Evolutionary conservation across 2,329 filamentous ascomycete genomes (phyloP).

Genomic region (Capronia coronata): DNA sequence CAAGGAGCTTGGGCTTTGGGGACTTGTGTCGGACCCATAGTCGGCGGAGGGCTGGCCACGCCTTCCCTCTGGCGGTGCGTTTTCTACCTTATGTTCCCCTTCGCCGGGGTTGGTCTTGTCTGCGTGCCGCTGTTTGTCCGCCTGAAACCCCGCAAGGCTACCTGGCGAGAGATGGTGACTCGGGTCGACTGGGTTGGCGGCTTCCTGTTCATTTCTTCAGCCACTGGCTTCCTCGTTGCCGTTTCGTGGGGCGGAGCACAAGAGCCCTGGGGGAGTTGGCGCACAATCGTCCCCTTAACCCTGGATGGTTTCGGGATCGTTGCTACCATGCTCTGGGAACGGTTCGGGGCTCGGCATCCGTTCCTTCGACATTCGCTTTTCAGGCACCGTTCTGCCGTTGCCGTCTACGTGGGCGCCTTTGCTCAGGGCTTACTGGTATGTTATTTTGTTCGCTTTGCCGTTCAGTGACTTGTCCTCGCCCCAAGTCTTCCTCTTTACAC

Average conservation of each 20-base stretch:
- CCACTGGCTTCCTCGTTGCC: slow-evolving; percentile 38
- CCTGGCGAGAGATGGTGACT: slow-evolving; percentile 31
- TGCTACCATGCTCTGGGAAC: slow-evolving; percentile 36
- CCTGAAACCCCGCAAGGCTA: slow-evolving; percentile 16
- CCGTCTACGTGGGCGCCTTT: slow-evolving; percentile 39
- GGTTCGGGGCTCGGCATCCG: slow-evolving; percentile 32
- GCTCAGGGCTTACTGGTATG: slow-evolving; percentile 42
- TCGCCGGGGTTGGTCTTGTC: slow-evolving; percentile 24
- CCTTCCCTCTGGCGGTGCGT: slow-evolving; percentile 25
- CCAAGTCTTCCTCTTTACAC: too few relatives aligned
- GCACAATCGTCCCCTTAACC: slow-evolving; percentile 37
- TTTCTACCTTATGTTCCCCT: slow-evolving; percentile 44
- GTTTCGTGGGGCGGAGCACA: slow-evolving; percentile 40
- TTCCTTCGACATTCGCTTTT: slow-evolving; percentile 38
- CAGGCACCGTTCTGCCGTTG: slow-evolving; percentile 32
- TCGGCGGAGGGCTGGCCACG: slow-evolving; percentile 40
- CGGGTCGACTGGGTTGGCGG: slow-evolving; percentile 41
- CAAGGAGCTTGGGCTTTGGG: slow-evolving; percentile 32
- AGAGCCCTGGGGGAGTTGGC: slow-evolving; percentile 37
- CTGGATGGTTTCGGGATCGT: slow-evolving; percentile 33
- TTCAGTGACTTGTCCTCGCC: too few relatives aligned
- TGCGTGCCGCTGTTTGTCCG: slow-evolving; percentile 34
- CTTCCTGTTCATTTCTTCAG: slow-evolving; percentile 35
- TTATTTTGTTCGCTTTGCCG: slow-evolving; percentile 2
- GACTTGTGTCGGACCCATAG: slow-evolving; percentile 30